Evolutionary conservation across 78 protist species (phyloP), one percentile per base, ranked within the genome.

Genomic region (Polysphondylium violaceum): DNA sequence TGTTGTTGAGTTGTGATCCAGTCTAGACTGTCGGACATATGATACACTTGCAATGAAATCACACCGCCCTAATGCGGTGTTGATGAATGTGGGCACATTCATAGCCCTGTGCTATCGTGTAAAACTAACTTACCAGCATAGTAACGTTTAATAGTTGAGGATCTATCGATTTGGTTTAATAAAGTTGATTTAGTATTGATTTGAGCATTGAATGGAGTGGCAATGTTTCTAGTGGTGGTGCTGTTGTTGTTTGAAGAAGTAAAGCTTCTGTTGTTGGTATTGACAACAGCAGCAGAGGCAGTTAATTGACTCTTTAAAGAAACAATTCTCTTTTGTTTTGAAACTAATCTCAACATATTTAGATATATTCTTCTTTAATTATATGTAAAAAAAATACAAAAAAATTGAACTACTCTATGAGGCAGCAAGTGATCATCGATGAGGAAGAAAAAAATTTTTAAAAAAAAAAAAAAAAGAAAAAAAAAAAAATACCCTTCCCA

Each of bases 321-420:
- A 21, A 35, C 35, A 11, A 65, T 21, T n/a, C 73, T 65, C 21
- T 29, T 61, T 35, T 61, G 43, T 16, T 65, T 65, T 16, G 53
- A 47, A 14, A 65, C 43, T 65, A 38, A 40, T 65, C 53, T 65
- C n/a, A 65, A 65, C 73, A 65, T 65, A n/a, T 38, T 65, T 21
- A n/a, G n/a, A n/a, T n/a, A n/a, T n/a, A n/a, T n/a, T 38, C 31
- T 65, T 38, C n/a, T 55, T 55, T 55, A 5, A 38, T 38, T 36
- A 64, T 33, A 29, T 60, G 6, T 29, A 16, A 11, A 29, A 31
- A 31, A 60, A 60, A 60, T 21, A 60, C 14, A 60, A 60, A 60
- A 60, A 60, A 60, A 9, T 27, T 16, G 33, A 60, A 60, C 8
- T 16, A 29, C 25, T 21, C 38, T 5, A 5, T 25, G 63, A 5